Conservation (phyloP, 768 basidiomycete genomes). For the Lactifluus subvellereus region DNA sequence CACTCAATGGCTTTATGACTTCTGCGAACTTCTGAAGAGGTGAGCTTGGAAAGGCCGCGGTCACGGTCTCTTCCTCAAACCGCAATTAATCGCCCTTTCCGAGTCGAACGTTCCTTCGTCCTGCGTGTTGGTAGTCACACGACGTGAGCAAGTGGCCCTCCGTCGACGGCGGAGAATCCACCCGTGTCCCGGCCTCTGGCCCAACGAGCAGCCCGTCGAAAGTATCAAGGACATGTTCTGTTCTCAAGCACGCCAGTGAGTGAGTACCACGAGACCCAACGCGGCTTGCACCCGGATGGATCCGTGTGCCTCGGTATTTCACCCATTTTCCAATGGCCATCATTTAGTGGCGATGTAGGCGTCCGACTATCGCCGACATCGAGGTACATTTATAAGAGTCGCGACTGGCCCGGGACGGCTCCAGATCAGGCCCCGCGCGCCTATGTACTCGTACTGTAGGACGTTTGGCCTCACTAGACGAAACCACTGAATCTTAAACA, state of each 20-base stretch:
- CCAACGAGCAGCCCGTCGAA: neutral
- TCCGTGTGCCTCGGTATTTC: too few species aligned
- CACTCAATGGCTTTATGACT: constrained; percentile 2
- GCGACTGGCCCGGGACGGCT: neutral
- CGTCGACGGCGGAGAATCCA: neutral
- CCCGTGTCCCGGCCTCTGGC: neutral
- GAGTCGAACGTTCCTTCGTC: constrained; percentile 3
- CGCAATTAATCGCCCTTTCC: constrained; percentile 11
- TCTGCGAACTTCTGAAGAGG: constrained; percentile 9
- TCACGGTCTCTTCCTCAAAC: constrained; percentile 12
- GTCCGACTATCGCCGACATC: constrained; percentile 9
- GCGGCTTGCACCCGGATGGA: neutral
- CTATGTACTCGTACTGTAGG: neutral
- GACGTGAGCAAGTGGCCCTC: neutral
- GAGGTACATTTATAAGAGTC: neutral
- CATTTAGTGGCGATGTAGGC: neutral
- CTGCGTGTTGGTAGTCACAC: constrained; percentile 1
- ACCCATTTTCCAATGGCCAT: neutral
- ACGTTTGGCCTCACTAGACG: neutral
- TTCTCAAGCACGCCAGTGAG: neutral
- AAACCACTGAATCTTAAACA: neutral
- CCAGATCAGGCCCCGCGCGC: neutral
- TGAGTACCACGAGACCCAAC: neutral
- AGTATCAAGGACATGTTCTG: neutral
- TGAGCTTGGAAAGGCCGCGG: constrained; percentile 8